Evolutionary conservation across 106 monocot species (phyloP).

Genomic region (Gastrodia elata): DNA sequence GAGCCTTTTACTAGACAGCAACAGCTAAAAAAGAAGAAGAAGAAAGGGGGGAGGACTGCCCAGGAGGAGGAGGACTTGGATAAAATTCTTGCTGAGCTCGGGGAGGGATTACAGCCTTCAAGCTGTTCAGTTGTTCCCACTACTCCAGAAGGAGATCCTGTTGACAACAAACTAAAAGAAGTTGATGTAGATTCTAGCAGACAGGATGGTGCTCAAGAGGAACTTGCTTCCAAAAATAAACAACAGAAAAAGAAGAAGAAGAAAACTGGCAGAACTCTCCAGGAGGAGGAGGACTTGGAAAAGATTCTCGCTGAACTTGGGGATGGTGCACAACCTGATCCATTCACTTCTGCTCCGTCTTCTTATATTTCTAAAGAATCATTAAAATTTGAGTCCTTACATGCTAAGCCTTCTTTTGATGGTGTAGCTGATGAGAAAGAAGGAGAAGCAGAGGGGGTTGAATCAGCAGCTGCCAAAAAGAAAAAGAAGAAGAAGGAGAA

Average conservation of each 20-base stretch:
- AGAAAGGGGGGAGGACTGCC: constrained; percentile 16
- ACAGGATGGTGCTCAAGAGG: neutral
- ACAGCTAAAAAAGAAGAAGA: constrained; percentile 29
- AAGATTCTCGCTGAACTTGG: constrained; percentile 57
- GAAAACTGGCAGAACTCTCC: constrained; percentile 45
- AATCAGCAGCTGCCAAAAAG: constrained; percentile 58
- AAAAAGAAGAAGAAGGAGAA: constrained; percentile 82
- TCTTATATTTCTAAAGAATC: constrained; percentile 2
- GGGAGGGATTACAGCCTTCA: neutral
- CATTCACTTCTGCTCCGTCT: constrained; percentile 12
- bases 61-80: constrained; percentile 27
- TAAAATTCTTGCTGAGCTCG: constrained; percentile 20
- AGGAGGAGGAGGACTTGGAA: constrained; percentile 74
- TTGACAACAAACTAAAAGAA: neutral
- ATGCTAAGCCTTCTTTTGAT: constrained; percentile 19
- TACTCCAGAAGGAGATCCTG: neutral
- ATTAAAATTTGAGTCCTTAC: neutral
- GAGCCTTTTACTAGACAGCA: constrained; percentile 2
- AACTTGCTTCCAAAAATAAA: neutral
- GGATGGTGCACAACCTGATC: constrained; percentile 11
- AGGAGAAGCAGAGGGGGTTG: constrained; percentile 21
- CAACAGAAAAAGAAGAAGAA: constrained; percentile 38
- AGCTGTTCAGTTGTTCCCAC: neutral
- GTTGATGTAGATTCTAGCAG: constrained; percentile 8
- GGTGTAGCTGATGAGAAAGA: constrained; percentile 34